Base-by-base conservation (phyloP, 2,329 filamentous ascomycete species). In the Fusarium decemcellulare region DNA sequence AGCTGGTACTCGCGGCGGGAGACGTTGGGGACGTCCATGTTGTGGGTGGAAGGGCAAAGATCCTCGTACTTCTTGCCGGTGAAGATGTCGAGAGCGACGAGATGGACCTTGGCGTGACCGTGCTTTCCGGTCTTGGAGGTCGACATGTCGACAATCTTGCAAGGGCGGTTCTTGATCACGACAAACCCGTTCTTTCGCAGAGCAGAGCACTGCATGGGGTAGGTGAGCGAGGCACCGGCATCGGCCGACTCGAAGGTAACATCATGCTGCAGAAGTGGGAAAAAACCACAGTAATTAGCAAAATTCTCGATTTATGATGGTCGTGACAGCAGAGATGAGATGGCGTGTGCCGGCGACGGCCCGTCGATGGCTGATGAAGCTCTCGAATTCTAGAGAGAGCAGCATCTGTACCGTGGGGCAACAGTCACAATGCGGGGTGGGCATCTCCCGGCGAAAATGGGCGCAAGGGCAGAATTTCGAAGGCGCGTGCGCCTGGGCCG, bases 61-160 rank as follows among this genome's bases (percentile, higher is more conserved):
- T 99, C 97, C 89, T 99, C 96, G 76, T 97, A 90, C 92, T 99
- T 99, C 93, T 98, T 99, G 90, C 89, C 89, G 75, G 95, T 99
- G 92, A 99, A 99, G 88, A 99, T 98, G 84, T 99, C 96, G 83
- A 97, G 91, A 82, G 94, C 96, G 80, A 98, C 92, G 79, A 99
- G 88, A 87, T 99, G 95, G 84, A 99, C 96, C 92, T 99, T 99
- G 87, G 96, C 96, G 93, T 99, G 97, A 85, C 96, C 96, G 93
- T 99, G 96, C 94, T 99, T 99, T 87, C 96, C 96, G 77, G 96
- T 99, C 95, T 99, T 99, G 85, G 96, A 99, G 88, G 96, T 99
- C 77, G 94, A 97, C 97, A 99, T 99, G 82, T 99, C 96, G 85
- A 98, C 93, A 80, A 99, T 99, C 93, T 98, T 99, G 95, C 96